Percentiles rank a stretch among this genome's conserved stretches.
Evolutionary conservation across 2,329 filamentous ascomycete genomes (phyloP).

Genomic region (Diaporthe sp.): DNA sequence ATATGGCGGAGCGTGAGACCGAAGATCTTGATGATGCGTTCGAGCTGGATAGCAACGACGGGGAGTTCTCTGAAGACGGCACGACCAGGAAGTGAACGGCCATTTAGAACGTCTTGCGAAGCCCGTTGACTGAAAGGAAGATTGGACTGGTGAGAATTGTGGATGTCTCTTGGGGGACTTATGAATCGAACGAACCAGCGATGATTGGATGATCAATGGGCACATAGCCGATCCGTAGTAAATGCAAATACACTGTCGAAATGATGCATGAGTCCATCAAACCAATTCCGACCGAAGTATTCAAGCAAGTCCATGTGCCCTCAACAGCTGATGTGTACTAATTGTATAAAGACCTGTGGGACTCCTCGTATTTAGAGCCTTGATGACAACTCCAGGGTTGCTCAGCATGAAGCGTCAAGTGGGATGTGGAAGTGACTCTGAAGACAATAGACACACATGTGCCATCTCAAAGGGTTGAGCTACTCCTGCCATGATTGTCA

Average conservation of each 20-base stretch:
- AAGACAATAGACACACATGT: neutral
- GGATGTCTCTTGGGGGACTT: neutral
- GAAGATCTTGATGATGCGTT: constrained; percentile 20
- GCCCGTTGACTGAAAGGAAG: neutral
- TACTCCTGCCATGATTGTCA: neutral
- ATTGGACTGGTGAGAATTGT: neutral
- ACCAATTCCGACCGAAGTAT: too few relatives aligned
- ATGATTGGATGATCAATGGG: neutral
- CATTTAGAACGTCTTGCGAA: neutral
- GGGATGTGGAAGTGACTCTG: neutral
- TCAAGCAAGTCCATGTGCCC: too few relatives aligned
- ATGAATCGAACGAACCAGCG: neutral
- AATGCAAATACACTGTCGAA: neutral
- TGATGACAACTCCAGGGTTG: neutral
- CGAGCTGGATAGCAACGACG: constrained; percentile 17
- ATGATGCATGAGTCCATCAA: too few relatives aligned
- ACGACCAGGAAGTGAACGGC: neutral
- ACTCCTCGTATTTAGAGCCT: neutral
- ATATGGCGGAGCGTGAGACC: neutral
- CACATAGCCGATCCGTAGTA: neutral
- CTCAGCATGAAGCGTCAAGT: neutral
- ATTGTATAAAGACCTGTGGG: neutral
- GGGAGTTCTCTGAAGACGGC: neutral
- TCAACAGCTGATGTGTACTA: too few relatives aligned
- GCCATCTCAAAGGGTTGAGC: neutral